phyloP scores from a whole-genome alignment of 208 protist genomes.

The Strigomonas oncopelti region DNA sequence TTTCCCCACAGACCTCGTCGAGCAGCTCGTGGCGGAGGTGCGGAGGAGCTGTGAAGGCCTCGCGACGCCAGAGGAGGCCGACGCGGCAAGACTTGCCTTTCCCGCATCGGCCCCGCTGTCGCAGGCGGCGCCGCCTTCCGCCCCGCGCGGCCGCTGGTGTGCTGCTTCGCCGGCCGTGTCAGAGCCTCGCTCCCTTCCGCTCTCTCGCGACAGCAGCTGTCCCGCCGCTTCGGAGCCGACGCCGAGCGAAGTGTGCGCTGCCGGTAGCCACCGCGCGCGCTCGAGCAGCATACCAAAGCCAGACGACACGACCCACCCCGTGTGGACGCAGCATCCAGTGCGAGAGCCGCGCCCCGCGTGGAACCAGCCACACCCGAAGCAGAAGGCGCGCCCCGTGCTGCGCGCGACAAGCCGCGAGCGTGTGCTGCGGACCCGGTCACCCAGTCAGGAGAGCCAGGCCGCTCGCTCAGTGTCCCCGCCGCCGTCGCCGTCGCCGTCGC shows the following conservation, averaged over 20 bases:
- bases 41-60: not conserved
- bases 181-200: too few relatives aligned
- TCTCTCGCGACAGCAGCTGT: not conserved
- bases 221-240: not conserved
- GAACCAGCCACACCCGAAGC: slow-evolving; percentile 55
- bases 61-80: not conserved
- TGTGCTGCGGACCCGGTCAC: slow-evolving; percentile 11
- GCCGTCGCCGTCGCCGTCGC: too few relatives aligned
- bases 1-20: not conserved
- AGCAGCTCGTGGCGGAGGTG: slow-evolving; percentile 1
- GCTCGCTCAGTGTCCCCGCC: not conserved
- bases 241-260: not conserved
- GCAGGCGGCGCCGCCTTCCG: too few relatives aligned
- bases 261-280: not conserved
- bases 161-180: too few relatives aligned
- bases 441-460: slow-evolving; percentile 16
- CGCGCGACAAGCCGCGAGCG: slow-evolving; percentile 30
- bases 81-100: not conserved
- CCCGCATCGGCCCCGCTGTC: too few relatives aligned
- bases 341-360: slow-evolving; percentile 41
- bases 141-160: too few relatives aligned
- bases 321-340: slow-evolving; percentile 25
- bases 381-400: slow-evolving; percentile 47
- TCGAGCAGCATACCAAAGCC: not conserved
- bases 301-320: slow-evolving; percentile 15